These are phyloP conservation scores for Seiridium cupressi DNA, from an alignment of 2,329 filamentous ascomycete species.

Conservation along the genomic window DNA sequence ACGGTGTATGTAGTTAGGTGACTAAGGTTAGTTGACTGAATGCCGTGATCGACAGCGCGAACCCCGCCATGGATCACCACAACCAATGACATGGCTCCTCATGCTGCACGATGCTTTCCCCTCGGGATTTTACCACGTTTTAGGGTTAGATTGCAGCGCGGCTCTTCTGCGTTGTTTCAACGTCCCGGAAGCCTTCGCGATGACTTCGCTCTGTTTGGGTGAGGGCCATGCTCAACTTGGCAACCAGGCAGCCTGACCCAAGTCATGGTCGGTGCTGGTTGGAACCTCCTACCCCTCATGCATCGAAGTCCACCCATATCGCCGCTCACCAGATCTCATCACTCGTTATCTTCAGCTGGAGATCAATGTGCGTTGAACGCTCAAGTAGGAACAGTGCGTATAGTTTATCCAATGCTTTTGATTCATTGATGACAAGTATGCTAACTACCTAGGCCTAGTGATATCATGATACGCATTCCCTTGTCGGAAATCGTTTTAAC, in stretches of 20 bases:
- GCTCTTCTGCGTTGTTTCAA: slow-evolving; percentile 5
- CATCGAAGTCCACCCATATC: too few relatives aligned
- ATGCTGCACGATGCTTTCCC: slow-evolving; percentile 5
- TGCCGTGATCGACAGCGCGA: not conserved
- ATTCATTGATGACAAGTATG: not conserved
- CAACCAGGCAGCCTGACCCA: not conserved
- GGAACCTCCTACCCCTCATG: too few relatives aligned
- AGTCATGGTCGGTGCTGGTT: too few relatives aligned
- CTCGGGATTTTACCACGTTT: slow-evolving; percentile 1
- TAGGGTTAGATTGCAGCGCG: slow-evolving; percentile 8
- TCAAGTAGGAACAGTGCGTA: too few relatives aligned
- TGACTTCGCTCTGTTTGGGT: not conserved
- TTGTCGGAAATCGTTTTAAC: not conserved
- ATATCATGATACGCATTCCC: not conserved
- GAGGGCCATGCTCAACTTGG: not conserved
- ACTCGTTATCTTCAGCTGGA: too few relatives aligned
- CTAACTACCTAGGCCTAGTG: not conserved
- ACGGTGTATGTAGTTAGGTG: too few relatives aligned
- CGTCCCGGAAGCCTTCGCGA: not conserved
- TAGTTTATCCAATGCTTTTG: not conserved
- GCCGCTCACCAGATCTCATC: too few relatives aligned
- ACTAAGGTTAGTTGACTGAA: not conserved
- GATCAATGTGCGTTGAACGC: too few relatives aligned
- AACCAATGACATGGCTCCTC: not conserved
- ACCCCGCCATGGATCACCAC: not conserved